phyloP scores from a whole-genome alignment of 2,329 filamentous ascomycete genomes.

The Akanthomyces dipterigenus region DNA sequence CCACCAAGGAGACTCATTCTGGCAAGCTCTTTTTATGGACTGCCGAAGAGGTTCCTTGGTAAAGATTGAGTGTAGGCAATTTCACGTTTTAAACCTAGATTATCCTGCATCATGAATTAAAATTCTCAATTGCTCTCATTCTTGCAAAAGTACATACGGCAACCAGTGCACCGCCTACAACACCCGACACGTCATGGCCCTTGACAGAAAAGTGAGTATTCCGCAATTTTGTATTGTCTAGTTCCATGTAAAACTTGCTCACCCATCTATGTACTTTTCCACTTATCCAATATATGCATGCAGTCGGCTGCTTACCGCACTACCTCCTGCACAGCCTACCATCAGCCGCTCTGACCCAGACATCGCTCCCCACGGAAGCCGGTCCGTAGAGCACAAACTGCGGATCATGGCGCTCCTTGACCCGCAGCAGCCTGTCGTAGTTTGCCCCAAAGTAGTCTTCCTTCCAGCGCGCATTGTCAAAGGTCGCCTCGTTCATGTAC shows the following conservation, averaged over 20 bases:
- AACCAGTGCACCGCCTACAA: no score
- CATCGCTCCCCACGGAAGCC: conserved; percentile 45
- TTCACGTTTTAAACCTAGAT: no score
- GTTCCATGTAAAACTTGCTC: not conserved
- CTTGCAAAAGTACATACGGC: no score
- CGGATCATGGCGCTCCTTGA: conserved; percentile 47
- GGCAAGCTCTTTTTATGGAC: conserved; percentile 3
- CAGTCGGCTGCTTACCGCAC: not conserved
- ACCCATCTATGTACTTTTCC: not conserved
- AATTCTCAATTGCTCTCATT: no score
- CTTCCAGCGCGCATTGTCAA: conserved; percentile 36
- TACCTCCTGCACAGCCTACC: conserved; percentile 33
- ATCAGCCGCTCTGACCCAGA: conserved; percentile 30
- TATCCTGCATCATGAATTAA: no score
- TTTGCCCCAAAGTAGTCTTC: conserved; percentile 39
- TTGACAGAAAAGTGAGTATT: no score
- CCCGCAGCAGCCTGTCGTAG: conserved; percentile 31
- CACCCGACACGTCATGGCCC: no score
- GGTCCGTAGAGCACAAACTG: conserved; percentile 38
- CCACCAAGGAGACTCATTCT: not conserved
- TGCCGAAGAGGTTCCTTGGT: not conserved
- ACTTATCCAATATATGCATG: no score
- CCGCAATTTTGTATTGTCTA: not conserved
- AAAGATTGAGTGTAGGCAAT: not conserved
- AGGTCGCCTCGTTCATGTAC: conserved; percentile 48